Evolutionary conservation across 2,329 filamentous ascomycete species (phyloP), one percentile per base, ranked within the genome.

Genomic region (Colletotrichum theobromicola): DNA sequence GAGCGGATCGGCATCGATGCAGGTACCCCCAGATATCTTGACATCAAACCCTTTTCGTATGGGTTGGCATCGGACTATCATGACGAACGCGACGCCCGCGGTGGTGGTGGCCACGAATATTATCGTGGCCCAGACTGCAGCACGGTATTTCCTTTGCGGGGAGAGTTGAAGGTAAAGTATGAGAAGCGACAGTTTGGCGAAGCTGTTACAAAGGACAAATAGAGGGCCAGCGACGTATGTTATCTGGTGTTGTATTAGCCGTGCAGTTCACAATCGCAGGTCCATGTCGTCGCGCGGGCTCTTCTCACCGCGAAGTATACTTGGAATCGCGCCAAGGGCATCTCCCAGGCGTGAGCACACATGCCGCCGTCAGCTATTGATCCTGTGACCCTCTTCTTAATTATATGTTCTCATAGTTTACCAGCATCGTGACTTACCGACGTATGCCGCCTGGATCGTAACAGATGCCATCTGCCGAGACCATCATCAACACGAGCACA

Each of bases 1-100:
- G 30, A 89, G 84, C 2, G 83, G 80, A n/a, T 86, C 83, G 26
- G 84, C 83, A 61, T 87, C 81, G 55, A 90, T 81, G 71, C 88
- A 90, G n/a, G 61, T 79, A 73, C 75, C 86, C 74, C 58, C 80
- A 53, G 72, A 75, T 7, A 81, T 76, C 4, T 70, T 76, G 1
- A 80, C 57, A 30, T 85, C 80, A 79, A 81, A 87, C 7, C 78
- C 78, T 16, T 77, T 80, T 7, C 77, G 75, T 13, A 85, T 74
- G 0, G 85, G 85, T 0, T 72, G 75, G 75, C 85, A 87, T 2
- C 83, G 81, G 42, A 87, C 83, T 26, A 85, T 67, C 21, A 84
- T 77, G 4, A 81, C 72, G 42, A 85, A 79, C 30, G 82, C 80
- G 28, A 86, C 81, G 32, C 76, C 79, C 15, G 80, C 76, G 7